Conservation (phyloP, 2,329 filamentous ascomycete genomes). For the Neodidymelliopsis sp. region DNA sequence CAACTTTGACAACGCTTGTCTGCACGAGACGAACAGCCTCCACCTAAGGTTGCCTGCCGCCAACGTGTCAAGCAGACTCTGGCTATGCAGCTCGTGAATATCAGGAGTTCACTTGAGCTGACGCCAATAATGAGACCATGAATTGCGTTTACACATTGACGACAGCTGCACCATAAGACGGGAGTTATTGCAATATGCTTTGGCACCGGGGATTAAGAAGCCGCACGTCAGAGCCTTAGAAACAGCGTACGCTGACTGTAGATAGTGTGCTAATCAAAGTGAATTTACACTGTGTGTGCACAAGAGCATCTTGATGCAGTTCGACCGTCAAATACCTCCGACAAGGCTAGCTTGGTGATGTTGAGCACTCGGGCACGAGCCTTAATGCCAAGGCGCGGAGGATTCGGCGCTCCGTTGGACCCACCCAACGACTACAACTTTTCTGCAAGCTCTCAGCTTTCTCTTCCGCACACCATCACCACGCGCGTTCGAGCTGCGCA, state of each 20-base stretch:
- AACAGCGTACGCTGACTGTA: neutral
- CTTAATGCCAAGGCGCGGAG: slow-evolving; percentile 19
- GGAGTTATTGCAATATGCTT: neutral
- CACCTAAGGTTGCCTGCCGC: neutral
- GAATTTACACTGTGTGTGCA: too few species aligned
- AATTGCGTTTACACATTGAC: neutral
- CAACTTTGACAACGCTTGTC: too few species aligned
- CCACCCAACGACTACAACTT: slow-evolving; percentile 22
- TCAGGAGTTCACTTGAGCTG: too few species aligned
- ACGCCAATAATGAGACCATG: neutral
- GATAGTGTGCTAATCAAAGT: too few species aligned
- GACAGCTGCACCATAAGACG: neutral
- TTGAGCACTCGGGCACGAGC: slow-evolving; percentile 14
- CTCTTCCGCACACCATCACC: slow-evolving; percentile 9
- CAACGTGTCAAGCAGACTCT: neutral
- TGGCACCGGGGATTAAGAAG: neutral
- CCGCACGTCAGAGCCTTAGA: neutral
- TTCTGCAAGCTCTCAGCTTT: slow-evolving; percentile 14
- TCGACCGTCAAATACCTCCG: too few species aligned
- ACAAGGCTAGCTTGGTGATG: too few species aligned
- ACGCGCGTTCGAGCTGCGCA: slow-evolving; percentile 1
- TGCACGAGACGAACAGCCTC: too few species aligned
- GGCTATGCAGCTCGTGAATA: neutral
- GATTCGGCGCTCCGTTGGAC: slow-evolving; percentile 28
- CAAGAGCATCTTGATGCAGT: too few species aligned